Percentiles rank a stretch among this genome's conserved stretches.
Conservation (phyloP, 1,139 yeast genomes). For the Magnusiomyces suaveolens region DNA sequence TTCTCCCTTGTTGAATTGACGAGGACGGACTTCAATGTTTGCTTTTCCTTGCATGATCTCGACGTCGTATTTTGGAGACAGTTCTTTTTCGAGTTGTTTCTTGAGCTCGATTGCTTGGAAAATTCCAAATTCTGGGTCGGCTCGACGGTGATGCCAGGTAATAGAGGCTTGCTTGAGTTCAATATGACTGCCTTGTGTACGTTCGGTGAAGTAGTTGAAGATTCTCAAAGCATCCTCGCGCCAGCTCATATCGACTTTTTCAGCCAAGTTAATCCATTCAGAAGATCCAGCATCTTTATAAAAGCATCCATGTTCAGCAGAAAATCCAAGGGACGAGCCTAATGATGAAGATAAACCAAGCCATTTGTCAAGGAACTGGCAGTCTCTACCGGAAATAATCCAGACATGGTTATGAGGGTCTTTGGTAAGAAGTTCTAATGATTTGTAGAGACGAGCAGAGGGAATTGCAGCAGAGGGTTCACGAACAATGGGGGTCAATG, state of each 20-base stretch:
- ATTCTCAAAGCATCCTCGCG: conserved; percentile 68
- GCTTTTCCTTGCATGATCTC: conserved; percentile 98
- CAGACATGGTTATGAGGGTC: conserved; percentile 85
- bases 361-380: conserved; percentile 81
- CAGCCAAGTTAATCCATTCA: conserved; percentile 79
- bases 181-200: conserved; percentile 81
- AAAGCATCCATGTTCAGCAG: conserved; percentile 97
- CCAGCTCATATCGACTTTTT: conserved; percentile 87
- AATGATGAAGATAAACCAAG: conserved; percentile 42
- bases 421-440: conserved; percentile 49
- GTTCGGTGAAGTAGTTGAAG: conserved; percentile 65
- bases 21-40: conserved; percentile 90
- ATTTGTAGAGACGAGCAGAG: conserved; percentile 54
- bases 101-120: conserved; percentile 74
- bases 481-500: conserved; percentile 86
- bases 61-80: conserved; percentile 63
- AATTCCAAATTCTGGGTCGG: conserved; percentile 86
- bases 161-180: conserved; percentile 89
- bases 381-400: conserved; percentile 96
- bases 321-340: conserved; percentile 49
- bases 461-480: conserved; percentile 99
- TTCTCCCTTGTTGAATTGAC: conserved; percentile 91
- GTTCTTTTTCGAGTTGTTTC: conserved; percentile 49
- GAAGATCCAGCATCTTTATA: conserved; percentile 54
- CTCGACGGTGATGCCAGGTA: conserved; percentile 95